Evolutionary conservation across 2,329 filamentous ascomycete species (phyloP).

Genomic region (Colletotrichum sp.): DNA sequence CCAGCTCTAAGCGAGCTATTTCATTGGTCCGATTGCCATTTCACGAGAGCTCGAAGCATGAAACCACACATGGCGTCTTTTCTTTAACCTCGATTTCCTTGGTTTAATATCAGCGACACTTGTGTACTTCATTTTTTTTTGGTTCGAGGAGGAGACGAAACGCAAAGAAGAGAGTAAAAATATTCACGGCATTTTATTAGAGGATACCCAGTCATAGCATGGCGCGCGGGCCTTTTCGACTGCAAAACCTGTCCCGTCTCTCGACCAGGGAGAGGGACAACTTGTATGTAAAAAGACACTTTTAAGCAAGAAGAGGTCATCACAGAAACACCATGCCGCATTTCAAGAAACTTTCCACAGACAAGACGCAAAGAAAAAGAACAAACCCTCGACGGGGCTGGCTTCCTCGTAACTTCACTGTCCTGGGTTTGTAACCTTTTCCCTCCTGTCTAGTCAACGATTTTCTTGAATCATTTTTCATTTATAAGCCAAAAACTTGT

Average conservation of each 20-base stretch:
- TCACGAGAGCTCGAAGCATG: neutral
- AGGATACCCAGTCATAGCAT: slow-evolving; percentile 21
- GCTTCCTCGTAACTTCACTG: slow-evolving; percentile 10
- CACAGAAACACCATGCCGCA: neutral
- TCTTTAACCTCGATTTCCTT: neutral
- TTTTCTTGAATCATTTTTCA: neutral
- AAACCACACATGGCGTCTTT: neutral
- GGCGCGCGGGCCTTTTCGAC: neutral
- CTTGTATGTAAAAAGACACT: slow-evolving; percentile 8
- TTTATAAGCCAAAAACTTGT: neutral
- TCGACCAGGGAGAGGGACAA: neutral
- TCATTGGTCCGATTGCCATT: neutral
- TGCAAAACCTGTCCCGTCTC: neutral
- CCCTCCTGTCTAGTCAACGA: neutral
- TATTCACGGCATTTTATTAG: slow-evolving; percentile 19
- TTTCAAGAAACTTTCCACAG: neutral
- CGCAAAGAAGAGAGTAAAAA: neutral
- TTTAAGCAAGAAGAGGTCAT: neutral
- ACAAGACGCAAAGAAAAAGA: neutral
- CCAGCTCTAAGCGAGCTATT: slow-evolving; percentile 25
- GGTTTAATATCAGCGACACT: slow-evolving; percentile 6
- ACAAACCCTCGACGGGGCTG: slow-evolving; percentile 15
- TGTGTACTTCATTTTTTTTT: neutral
- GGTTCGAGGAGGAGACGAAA: neutral
- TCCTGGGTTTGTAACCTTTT: neutral